Conservation (phyloP, 768 basidiomycete species). For the Naganishia friedmannii region DNA sequence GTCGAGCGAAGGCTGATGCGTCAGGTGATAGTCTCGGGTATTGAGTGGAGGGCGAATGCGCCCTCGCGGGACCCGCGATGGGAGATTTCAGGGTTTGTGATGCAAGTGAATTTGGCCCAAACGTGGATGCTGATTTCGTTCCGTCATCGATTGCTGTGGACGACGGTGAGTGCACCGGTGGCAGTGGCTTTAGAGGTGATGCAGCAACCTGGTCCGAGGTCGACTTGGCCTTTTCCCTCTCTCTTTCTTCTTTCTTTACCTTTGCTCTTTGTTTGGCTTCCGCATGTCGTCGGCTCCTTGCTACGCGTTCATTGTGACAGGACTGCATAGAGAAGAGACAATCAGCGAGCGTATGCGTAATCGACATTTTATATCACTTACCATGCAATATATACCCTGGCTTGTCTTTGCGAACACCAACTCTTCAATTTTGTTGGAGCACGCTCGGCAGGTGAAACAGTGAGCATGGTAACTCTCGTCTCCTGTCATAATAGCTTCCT, state of each 20-base stretch:
- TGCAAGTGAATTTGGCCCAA: not conserved
- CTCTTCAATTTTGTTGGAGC: conserved; percentile 91
- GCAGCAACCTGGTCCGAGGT: conserved; percentile 7
- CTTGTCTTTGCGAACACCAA: conserved; percentile 97
- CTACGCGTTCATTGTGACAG: conserved; percentile 96
- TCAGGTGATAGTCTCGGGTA: not conserved
- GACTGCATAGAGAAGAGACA: conserved; percentile 57
- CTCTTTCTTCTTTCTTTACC: conserved; percentile 47
- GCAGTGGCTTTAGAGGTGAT: not conserved
- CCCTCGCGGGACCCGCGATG: not conserved
- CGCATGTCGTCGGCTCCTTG: conserved; percentile 81
- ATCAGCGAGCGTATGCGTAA: not conserved
- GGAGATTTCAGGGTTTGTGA: conserved; percentile 12
- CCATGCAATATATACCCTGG: conserved; percentile 88
- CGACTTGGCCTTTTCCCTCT: conserved; percentile 34
- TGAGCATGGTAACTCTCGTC: conserved; percentile 98
- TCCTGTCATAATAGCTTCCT: conserved; percentile 98
- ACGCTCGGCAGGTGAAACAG: conserved; percentile 97
- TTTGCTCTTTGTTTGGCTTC: conserved; percentile 73
- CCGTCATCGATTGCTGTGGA: not conserved
- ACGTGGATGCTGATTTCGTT: not conserved
- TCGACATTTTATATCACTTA: conserved; percentile 33
- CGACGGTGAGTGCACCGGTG: not conserved
- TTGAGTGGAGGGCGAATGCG: conserved; percentile 17
- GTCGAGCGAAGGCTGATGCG: not conserved